Percentiles rank a stretch among this genome's conserved stretches.
These are phyloP conservation scores for Tolypocladium nubicola DNA, from an alignment of 2,329 filamentous ascomycete species.

Conservation along the genomic window DNA sequence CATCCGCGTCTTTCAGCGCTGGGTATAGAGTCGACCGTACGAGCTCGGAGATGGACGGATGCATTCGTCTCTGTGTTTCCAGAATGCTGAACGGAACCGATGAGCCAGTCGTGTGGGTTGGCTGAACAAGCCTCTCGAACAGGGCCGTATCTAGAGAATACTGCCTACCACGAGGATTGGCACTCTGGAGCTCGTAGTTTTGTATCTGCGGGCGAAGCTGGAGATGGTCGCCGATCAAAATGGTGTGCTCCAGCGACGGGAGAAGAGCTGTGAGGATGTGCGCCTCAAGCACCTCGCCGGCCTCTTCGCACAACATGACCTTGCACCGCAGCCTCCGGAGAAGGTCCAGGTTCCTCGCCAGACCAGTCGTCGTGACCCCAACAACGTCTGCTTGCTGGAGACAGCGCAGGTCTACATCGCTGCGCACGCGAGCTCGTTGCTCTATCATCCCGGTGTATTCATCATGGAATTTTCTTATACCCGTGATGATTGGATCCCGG, in stretches of 20 bases:
- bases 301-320: constrained; percentile 57
- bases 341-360: constrained; percentile 39
- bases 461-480: background rate
- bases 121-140: constrained; percentile 48
- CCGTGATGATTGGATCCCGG: constrained; percentile 5
- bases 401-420: constrained; percentile 14
- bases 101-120: constrained; percentile 9
- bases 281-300: constrained; percentile 56
- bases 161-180: constrained; percentile 32
- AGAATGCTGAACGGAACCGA: constrained; percentile 26
- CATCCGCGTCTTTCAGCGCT: constrained; percentile 36
- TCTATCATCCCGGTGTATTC: constrained; percentile 1
- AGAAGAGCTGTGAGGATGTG: constrained; percentile 50
- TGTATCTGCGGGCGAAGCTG: constrained; percentile 50
- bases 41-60: constrained; percentile 48
- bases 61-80: constrained; percentile 54
- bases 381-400: constrained; percentile 35
- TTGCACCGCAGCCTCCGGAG: constrained; percentile 40
- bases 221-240: constrained; percentile 53
- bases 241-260: constrained; percentile 48
- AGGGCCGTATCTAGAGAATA: constrained; percentile 49
- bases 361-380: constrained; percentile 48
- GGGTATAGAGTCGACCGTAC: constrained; percentile 49
- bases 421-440: constrained; percentile 4
- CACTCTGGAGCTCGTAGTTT: constrained; percentile 41